phyloP scores from a whole-genome alignment of 306 rosid species.

The Prunus davidiana region DNA sequence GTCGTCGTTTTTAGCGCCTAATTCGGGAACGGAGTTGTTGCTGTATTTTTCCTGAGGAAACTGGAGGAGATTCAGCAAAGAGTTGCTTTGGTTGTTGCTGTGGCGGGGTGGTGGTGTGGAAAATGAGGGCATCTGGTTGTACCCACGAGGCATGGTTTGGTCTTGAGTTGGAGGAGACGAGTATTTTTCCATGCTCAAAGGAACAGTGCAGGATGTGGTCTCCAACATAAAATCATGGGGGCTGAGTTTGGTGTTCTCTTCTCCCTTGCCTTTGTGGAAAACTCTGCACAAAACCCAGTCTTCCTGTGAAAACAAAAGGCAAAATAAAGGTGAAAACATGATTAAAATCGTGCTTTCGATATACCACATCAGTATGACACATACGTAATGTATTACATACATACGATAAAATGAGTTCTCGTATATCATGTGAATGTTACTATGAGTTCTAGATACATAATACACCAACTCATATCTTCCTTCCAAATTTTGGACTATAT shows the following conservation, averaged over 20 bases:
- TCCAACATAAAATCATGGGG: conserved; percentile 38
- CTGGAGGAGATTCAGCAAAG: conserved; percentile 58
- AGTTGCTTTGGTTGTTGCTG: conserved; percentile 29
- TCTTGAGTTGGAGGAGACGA: conserved; percentile 38
- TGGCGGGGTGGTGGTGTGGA: conserved; percentile 41
- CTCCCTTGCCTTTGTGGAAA: conserved; percentile 69
- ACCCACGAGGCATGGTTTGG: conserved; percentile 42
- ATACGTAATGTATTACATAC: background rate
- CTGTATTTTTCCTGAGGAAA: conserved; percentile 38
- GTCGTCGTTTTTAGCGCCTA: conserved; percentile 45
- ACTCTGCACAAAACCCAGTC: conserved; percentile 99
- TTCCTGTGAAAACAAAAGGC: conserved; percentile 53
- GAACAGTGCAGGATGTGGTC: conserved; percentile 20
- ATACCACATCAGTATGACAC: too few relatives aligned
- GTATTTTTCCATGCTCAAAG: conserved; percentile 24
- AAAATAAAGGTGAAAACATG: background rate
- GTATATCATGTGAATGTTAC: background rate
- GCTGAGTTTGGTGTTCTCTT: conserved; percentile 49
- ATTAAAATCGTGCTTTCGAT: too few relatives aligned
- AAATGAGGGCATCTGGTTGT: conserved; percentile 41
- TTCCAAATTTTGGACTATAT: background rate
- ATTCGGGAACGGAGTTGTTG: conserved; percentile 28
- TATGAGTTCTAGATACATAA: background rate
- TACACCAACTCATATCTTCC: background rate
- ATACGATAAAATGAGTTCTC: background rate